These are phyloP conservation scores for Teunomyces funiuensis DNA, from an alignment of 805 yeast species.

Conservation along the genomic window DNA sequence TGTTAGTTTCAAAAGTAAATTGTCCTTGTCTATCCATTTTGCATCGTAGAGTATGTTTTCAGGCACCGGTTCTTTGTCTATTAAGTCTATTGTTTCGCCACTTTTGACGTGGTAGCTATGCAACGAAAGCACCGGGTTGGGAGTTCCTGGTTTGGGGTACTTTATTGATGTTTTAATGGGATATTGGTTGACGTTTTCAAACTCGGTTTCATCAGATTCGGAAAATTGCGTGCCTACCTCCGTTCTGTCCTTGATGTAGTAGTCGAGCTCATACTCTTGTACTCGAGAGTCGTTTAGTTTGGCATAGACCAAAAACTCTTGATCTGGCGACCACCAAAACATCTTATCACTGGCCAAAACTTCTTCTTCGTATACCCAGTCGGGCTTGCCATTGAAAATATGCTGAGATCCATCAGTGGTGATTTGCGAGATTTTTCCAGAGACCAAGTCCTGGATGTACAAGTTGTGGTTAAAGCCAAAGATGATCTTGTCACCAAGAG, in stretches of 20 bases:
- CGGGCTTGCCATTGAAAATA: slow-evolving; percentile 85
- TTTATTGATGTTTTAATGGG: slow-evolving; percentile 54
- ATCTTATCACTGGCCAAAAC: slow-evolving; percentile 70
- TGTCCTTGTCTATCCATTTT: slow-evolving; percentile 17
- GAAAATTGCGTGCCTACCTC: slow-evolving; percentile 11
- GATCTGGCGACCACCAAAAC: slow-evolving; percentile 85
- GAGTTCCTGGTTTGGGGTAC: slow-evolving; percentile 82
- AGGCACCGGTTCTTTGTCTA: slow-evolving; percentile 1
- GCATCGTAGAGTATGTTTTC: slow-evolving; percentile 23
- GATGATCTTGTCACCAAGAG: slow-evolving; percentile 63
- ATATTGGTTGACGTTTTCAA: slow-evolving; percentile 29
- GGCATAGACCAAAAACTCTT: slow-evolving; percentile 61
- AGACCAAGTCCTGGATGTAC: slow-evolving; percentile 46
- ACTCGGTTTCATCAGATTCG: slow-evolving; percentile 4
- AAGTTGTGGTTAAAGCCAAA: slow-evolving; percentile 70
- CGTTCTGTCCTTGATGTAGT: slow-evolving; percentile 54
- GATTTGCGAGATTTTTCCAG: slow-evolving; percentile 42
- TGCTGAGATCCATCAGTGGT: slow-evolving; percentile 70
- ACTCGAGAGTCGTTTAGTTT: slow-evolving; percentile 74
- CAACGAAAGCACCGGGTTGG: slow-evolving; percentile 62
- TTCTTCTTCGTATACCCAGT: slow-evolving; percentile 95
- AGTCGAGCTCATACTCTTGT: slow-evolving; percentile 71
- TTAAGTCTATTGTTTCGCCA: neutral
- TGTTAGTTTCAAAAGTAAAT: slow-evolving; percentile 17
- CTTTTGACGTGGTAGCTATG: slow-evolving; percentile 4